Base-by-base conservation (phyloP, 371 early-diverging fungal genomes). In the Mucor irregularis region DNA sequence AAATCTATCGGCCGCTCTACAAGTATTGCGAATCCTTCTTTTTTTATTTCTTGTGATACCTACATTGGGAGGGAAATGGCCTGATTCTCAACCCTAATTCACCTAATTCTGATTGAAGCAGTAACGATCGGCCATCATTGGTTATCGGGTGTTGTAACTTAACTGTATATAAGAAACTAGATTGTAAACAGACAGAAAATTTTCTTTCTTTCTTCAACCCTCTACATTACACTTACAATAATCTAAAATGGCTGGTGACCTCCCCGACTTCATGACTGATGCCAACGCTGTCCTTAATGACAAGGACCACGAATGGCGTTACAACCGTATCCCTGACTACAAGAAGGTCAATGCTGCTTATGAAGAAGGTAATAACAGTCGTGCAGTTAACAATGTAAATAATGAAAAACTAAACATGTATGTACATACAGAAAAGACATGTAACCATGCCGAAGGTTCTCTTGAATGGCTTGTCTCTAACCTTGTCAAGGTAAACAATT, bases 191-290 rank as follows among this genome's bases (percentile, higher is more conserved):
- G 13, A 35, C 16, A 11, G 9, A 21, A 21, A 40, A 5, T 26
- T 24, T 33, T 26, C 28, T 21, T 14, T 24, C 16, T 25, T 9
- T 30, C 28, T 25, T 38, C 17, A 25, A 29, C 29, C 19, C 7
- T 44, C 54, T 61, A 42, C 43, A 53, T 43, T 55, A 50, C n/a
- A n/a, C n/a, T n/a, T n/a, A n/a, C n/a, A n/a, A n/a, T n/a, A n/a
- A n/a, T n/a, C n/a, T n/a, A 51, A 51, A 39, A 62, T 49, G 52
- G 42, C 48, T 34, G 54, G 61, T 31, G 44, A 62, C 47, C 71
- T 80, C 34, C 80, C 78, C 31, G 78, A 80, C 45, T 80, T 71
- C 29, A 80, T 80, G 80, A 77, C 78, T 46, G 61, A 80, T 40
- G 74, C 73, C 43, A 77, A 80, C 45, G 80, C 80, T 49, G 80